Evolutionary conservation across 2,329 filamentous ascomycete genomes (phyloP), one percentile per base, ranked within the genome.

Genomic region (Apiospora phragmitis): DNA sequence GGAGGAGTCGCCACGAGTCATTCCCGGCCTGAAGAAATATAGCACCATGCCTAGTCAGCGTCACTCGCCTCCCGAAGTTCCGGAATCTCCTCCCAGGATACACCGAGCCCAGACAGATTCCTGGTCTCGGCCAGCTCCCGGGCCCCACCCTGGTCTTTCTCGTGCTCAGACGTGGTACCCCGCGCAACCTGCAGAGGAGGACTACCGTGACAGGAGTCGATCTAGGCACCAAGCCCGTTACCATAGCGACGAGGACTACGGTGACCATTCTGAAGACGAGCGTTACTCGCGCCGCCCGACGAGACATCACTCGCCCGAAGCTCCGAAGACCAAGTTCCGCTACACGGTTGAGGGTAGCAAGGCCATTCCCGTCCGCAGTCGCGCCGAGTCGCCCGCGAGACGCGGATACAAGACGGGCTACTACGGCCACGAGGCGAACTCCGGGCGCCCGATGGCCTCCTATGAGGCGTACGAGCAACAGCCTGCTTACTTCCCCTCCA

Each of bases 181-280:
- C 21, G 14, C 18, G n/a, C 3, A 32, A 29, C 1, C 66, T 29
- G 45, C 41, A 18, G 70, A 67, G 9, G 71, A 72, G 3, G 69
- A 67, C 6, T 45, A 55, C 26, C 70, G 51, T 8, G 68, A 68
- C 12, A 65, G 70, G n/a, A 66, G 70, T 41, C 62, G 70, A n/a
- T 69, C 70, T 1, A 68, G 45, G n/a, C 70, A 43, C 14, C 18
- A 35, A 9, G 24, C 26, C 67, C 45, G 42, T 21, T 47, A 41
- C 65, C 69, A 68, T 59, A 65, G 47, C 18, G 69, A 70, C 11
- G 71, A 72, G 18, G 71, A 70, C 21, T 72, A 38, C 5, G 69
- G 69, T 21, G 69, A 70, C 3, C 67, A 69, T 18, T 72, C 71
- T 4, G 71, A 70, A 35, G 71, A 72, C 14, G 71, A 72, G 0